Conservation (phyloP, 2,329 filamentous ascomycete genomes). For the Neurospora crassa region DNA sequence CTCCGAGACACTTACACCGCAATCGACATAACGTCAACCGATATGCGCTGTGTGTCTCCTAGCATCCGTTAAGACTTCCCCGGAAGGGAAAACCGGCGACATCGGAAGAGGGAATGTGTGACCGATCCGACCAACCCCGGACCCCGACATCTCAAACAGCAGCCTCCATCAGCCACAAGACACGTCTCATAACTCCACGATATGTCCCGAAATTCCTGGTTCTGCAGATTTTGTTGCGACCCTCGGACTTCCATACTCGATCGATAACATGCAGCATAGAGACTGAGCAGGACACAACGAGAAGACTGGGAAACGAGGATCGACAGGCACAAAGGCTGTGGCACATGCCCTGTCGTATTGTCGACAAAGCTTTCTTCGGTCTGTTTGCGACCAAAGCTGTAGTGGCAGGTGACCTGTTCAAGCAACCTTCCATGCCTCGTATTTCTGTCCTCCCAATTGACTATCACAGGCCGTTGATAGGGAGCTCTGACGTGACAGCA, state of each 20-base stretch:
- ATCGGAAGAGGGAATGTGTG: not conserved
- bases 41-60: not conserved
- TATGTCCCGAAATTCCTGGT: not conserved
- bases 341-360: not conserved
- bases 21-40: not conserved
- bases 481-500: not conserved
- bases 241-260: not conserved
- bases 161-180: not conserved
- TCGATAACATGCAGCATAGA: not conserved
- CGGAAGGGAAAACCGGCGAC: not conserved
- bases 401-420: not conserved
- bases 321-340: not conserved
- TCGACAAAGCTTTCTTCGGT: not conserved
- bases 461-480: not conserved
- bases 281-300: not conserved
- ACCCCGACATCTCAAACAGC: not conserved
- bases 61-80: not conserved
- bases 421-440: not conserved
- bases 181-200: not conserved
- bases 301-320: not conserved
- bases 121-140: not conserved
- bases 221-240: not conserved
- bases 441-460: not conserved
- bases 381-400: not conserved
- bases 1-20: not conserved